Conservation (phyloP, 228 moss, liverwort and hornwort genomes). For the Sphagnum magellanicum region DNA sequence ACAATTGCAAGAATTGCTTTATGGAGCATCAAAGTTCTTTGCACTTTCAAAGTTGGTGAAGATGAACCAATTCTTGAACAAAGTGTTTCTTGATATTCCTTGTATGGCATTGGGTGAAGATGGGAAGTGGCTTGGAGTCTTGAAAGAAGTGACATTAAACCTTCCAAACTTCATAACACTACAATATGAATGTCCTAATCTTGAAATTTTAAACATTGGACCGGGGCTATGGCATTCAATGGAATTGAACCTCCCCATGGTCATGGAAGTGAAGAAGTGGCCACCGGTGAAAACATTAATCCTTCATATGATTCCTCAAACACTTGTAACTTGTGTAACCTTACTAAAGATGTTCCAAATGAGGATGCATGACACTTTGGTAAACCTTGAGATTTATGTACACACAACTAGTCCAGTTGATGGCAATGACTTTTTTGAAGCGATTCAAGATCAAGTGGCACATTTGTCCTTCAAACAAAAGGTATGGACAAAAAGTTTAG, state of each 20-base stretch:
- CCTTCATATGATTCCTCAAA: slow-evolving; percentile 30
- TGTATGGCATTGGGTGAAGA: slow-evolving; percentile 49
- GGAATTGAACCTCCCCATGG: slow-evolving; percentile 10
- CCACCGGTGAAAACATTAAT: slow-evolving; percentile 25
- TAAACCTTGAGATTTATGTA: slow-evolving; percentile 11
- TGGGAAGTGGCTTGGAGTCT: slow-evolving; percentile 37
- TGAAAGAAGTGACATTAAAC: slow-evolving; percentile 17
- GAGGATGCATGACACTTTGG: slow-evolving; percentile 14
- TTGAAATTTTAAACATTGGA: slow-evolving; percentile 31
- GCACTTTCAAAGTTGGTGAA: slow-evolving; percentile 25
- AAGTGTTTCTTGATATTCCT: slow-evolving; percentile 45
- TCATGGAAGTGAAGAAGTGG: slow-evolving; percentile 7
- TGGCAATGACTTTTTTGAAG: slow-evolving; percentile 30
- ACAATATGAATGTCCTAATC: slow-evolving; percentile 3
- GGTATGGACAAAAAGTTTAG: slow-evolving; percentile 33
- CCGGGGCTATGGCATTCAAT: slow-evolving; percentile 38
- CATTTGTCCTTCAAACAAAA: slow-evolving; percentile 15
- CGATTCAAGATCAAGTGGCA: slow-evolving; percentile 7
- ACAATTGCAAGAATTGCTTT: slow-evolving; percentile 31
- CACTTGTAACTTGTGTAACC: not conserved
- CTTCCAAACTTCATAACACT: slow-evolving; percentile 10
- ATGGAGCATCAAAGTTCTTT: slow-evolving; percentile 28
- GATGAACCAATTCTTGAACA: slow-evolving; percentile 10
- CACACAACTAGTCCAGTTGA: slow-evolving; percentile 11
- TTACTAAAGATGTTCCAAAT: not conserved